A percentile compares a stretch with the other conserved stretches of the same genome.
These are phyloP conservation scores for Ceratocystis cubensis DNA, from an alignment of 2,329 filamentous ascomycete genomes.

Conservation along the genomic window DNA sequence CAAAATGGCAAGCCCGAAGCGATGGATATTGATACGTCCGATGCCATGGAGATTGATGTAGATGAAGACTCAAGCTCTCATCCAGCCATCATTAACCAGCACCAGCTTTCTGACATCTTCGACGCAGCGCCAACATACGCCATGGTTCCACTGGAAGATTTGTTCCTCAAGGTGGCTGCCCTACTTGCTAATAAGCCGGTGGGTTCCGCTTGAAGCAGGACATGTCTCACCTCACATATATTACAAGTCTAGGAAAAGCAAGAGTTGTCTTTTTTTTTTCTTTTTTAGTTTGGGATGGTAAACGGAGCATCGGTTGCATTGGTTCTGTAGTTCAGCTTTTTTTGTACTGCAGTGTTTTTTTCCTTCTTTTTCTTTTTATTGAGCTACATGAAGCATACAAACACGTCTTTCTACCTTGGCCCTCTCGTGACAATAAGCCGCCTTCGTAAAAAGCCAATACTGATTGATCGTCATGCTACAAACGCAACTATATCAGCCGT, in stretches of 20 bases:
- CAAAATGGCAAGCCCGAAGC: neutral
- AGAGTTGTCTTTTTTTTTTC: slow-evolving; percentile 7
- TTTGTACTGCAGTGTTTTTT: neutral
- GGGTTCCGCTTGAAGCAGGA: neutral
- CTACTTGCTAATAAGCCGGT: slow-evolving; percentile 28
- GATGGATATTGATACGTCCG: slow-evolving; percentile 25
- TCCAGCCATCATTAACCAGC: slow-evolving; percentile 50
- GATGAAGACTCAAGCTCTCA: slow-evolving; percentile 39
- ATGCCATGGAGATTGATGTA: slow-evolving; percentile 35
- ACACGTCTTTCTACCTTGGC: neutral
- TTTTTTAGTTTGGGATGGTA: slow-evolving; percentile 14
- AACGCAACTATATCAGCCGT: too few relatives aligned
- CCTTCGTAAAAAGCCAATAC: too few relatives aligned
- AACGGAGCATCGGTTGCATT: slow-evolving; percentile 15
- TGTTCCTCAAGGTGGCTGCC: slow-evolving; percentile 60
- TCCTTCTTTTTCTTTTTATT: slow-evolving; percentile 7
- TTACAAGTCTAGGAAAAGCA: slow-evolving; percentile 9
- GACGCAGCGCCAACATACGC: slow-evolving; percentile 56
- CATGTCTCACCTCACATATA: neutral
- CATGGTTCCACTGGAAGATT: slow-evolving; percentile 58
- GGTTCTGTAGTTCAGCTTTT: slow-evolving; percentile 8
- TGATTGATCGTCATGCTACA: too few relatives aligned
- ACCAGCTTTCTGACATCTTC: slow-evolving; percentile 58
- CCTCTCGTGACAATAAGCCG: too few relatives aligned
- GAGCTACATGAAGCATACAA: slow-evolving; percentile 13